phyloP scores from a whole-genome alignment of 352 stramenopile genomes.

The Nothophytophthora sp. region DNA sequence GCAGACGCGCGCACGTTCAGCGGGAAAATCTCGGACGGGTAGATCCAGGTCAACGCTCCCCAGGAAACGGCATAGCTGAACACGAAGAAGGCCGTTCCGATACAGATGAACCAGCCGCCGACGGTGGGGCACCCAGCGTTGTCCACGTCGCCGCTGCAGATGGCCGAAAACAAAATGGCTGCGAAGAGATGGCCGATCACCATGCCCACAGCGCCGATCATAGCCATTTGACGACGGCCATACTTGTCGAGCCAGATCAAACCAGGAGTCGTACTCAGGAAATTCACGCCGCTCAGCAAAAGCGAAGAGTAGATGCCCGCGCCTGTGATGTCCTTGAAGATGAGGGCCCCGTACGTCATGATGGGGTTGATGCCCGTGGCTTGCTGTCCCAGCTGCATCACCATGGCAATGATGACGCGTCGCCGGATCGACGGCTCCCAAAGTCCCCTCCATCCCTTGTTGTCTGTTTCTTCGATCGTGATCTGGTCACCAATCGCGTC shows the following conservation, averaged over 20 bases:
- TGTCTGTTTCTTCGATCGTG: constrained; percentile 19
- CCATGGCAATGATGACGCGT: constrained; percentile 33
- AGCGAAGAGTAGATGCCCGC: constrained; percentile 30
- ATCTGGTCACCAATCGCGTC: constrained; percentile 42
- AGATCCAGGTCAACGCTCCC: constrained; percentile 49
- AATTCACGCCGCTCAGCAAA: constrained; percentile 30
- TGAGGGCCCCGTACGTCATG: constrained; percentile 31
- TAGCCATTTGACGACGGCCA: constrained; percentile 31
- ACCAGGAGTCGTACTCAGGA: constrained; percentile 26
- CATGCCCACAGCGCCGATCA: constrained; percentile 42
- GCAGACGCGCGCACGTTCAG: constrained; percentile 46
- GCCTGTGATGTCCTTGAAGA: constrained; percentile 33
- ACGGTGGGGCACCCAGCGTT: constrained; percentile 24
- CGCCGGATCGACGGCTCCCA: constrained; percentile 27
- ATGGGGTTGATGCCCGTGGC: constrained; percentile 39
- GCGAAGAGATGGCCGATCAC: constrained; percentile 34
- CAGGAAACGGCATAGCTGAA: constrained; percentile 34
- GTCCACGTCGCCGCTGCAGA: constrained; percentile 30
- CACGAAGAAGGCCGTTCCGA: constrained; percentile 39
- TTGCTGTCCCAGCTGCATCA: constrained; percentile 31
- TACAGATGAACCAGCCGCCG: constrained; percentile 41
- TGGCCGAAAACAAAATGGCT: constrained; percentile 35
- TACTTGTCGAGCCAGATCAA: constrained; percentile 35
- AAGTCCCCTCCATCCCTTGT: constrained; percentile 28
- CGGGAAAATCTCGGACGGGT: constrained; percentile 56